phyloP scores from a whole-genome alignment of 805 yeast genomes.

The Grigorovia yakushimaensis region DNA sequence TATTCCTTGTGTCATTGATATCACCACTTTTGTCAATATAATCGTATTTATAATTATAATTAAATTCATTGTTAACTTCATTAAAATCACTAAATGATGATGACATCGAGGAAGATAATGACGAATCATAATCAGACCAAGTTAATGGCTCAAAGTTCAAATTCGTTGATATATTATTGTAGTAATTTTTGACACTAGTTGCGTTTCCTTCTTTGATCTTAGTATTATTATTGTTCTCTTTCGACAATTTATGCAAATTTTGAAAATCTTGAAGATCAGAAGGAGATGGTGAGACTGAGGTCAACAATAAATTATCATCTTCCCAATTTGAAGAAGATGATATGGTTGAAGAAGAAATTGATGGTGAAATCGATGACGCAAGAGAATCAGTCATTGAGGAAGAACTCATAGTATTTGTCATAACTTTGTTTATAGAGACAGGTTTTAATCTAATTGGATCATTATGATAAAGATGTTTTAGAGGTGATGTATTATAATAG shows the following conservation, averaged over 20 bases:
- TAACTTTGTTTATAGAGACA: slow-evolving; percentile 14
- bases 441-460: slow-evolving; percentile 18
- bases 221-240: background rate
- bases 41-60: background rate
- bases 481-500: slow-evolving; percentile 27
- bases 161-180: too few species aligned
- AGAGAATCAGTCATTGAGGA: background rate
- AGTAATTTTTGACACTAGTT: too few species aligned
- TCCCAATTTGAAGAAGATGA: slow-evolving; percentile 8
- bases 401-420: slow-evolving; percentile 1
- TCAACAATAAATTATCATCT: background rate
- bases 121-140: background rate
- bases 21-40: background rate
- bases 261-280: background rate
- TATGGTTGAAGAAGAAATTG: slow-evolving; percentile 7
- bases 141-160: background rate
- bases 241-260: background rate
- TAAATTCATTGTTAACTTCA: background rate
- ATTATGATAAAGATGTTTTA: slow-evolving; percentile 25
- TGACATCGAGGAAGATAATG: background rate
- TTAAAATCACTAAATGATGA: background rate
- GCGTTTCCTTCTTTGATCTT: too few species aligned
- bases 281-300: background rate
- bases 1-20: background rate
- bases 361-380: slow-evolving; percentile 5